Evolutionary conservation across 805 yeast species (phyloP).

Genomic region (Wickerhamiella brachini): DNA sequence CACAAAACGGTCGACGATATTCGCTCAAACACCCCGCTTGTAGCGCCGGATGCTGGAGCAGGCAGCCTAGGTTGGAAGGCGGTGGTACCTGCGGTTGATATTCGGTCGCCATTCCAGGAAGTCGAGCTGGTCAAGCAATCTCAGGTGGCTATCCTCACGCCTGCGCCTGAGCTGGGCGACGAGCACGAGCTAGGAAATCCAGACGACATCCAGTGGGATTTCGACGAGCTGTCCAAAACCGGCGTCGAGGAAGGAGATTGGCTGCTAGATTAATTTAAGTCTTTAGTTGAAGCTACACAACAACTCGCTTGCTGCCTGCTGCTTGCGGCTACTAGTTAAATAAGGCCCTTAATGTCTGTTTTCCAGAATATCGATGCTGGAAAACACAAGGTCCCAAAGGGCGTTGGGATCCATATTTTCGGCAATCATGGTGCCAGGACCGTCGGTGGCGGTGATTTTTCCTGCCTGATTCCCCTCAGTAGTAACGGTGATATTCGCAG

Average conservation of each 20-base stretch:
- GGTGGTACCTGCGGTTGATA: conserved; percentile 21
- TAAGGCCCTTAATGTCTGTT: background rate
- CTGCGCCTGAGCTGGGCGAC: conserved; percentile 15
- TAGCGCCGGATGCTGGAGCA: conserved; percentile 4
- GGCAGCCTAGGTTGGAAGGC: conserved; percentile 10
- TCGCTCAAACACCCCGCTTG: conserved; percentile 1
- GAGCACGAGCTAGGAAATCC: background rate
- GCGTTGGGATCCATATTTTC: conserved; percentile 8
- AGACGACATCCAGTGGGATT: conserved; percentile 7
- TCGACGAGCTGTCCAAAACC: conserved; percentile 8
- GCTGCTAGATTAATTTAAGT: conserved; percentile 5
- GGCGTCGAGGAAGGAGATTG: background rate
- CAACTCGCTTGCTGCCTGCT: no score
- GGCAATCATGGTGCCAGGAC: conserved; percentile 2
- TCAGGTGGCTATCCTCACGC: conserved; percentile 19
- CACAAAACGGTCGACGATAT: conserved; percentile 5
- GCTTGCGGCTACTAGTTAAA: background rate
- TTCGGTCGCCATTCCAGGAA: conserved; percentile 23
- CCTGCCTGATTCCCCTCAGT: conserved; percentile 1
- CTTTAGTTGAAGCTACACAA: background rate
- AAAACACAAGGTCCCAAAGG: conserved; percentile 15
- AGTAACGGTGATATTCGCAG: conserved; percentile 1
- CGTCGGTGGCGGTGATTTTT: conserved; percentile 1
- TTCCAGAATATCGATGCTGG: conserved; percentile 17
- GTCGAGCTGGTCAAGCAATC: conserved; percentile 20